phyloP scores from a whole-genome alignment of 352 stramenopile species.

The Blastocystis sp. region DNA sequence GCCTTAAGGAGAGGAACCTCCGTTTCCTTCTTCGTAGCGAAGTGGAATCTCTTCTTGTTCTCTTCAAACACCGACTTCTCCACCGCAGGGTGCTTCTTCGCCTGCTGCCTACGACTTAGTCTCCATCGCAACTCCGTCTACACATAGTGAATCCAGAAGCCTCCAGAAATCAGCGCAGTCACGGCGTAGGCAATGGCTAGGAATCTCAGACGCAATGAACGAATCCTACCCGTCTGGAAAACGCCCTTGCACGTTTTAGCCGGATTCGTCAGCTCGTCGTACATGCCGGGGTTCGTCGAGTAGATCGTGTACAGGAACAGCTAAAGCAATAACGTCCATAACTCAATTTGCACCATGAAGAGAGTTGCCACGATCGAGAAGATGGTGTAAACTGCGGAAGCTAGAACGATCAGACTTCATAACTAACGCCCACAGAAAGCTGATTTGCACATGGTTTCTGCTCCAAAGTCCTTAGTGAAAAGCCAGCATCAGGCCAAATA shows the following conservation, averaged over 20 bases:
- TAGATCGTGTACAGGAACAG: slow-evolving; percentile 63
- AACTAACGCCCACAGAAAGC: slow-evolving; percentile 1
- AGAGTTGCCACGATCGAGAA: slow-evolving; percentile 65
- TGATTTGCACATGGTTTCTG: slow-evolving; percentile 47
- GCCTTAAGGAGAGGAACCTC: slow-evolving; percentile 51
- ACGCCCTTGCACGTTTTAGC: slow-evolving; percentile 45
- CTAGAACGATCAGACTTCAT: neutral
- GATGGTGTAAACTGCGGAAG: slow-evolving; percentile 45
- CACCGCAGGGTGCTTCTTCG: neutral
- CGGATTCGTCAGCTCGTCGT: slow-evolving; percentile 59
- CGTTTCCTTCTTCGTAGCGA: slow-evolving; percentile 14
- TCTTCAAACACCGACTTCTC: slow-evolving; percentile 45
- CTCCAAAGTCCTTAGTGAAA: neutral
- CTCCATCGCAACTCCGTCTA: neutral
- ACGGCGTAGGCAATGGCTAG: slow-evolving; percentile 60
- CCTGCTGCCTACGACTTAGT: slow-evolving; percentile 51
- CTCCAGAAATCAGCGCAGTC: slow-evolving; percentile 30
- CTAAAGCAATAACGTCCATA: neutral
- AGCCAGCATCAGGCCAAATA: neutral
- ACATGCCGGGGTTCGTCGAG: slow-evolving; percentile 56
- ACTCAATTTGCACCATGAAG: slow-evolving; percentile 19
- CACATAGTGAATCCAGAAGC: slow-evolving; percentile 65
- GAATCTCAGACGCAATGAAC: neutral
- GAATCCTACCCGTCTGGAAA: slow-evolving; percentile 30
- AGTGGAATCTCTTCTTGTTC: slow-evolving; percentile 67